Evolutionary conservation across 768 basidiomycete species (phyloP), one percentile per base, ranked within the genome.

Genomic region (Inosperma sp.): DNA sequence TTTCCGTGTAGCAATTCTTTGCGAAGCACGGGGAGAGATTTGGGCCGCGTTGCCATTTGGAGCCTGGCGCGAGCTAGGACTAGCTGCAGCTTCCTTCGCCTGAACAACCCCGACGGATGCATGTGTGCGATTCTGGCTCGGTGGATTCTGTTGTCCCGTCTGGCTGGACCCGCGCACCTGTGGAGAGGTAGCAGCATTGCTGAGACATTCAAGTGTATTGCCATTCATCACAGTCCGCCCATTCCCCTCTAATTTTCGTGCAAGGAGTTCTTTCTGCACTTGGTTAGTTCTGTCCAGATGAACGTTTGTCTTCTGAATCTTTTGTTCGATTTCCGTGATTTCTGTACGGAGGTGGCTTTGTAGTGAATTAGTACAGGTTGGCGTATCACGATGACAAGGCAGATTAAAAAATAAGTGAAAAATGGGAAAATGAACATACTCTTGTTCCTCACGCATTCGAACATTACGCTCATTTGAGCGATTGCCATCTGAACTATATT

Each of bases 311-410:
- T 22, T 41, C 21, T 39, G 35, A 27, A 16, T 14, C 13, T 10
- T 45, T 14, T 27, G 33, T 12, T 86, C 81, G 23, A 86, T 73
- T 52, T 83, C 83, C 53, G 73, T 69, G 55, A 86, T 82, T 22
- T 82, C 80, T 55, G 83, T 77, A 9, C 82, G 45, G 14, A 53
- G 17, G 17, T 36, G 29, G 30, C 53, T 58, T 33, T 30, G 22
- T 21, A 41, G n/a, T 30, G n/a, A 19, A 49, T 39, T 21, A 49
- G 23, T 4, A 25, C 17, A 19, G 31, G 35, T 37, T 9, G 30
- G 37, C 3, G 23, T 26, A 8, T 4, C 22, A 49, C 23, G 26
- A 25, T n/a, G 23, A 34, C 22, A 16, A 31, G 12, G 22, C 37
- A 40, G 13, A 12, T 25, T 17, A 13, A 30, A 3, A 12, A 27